A percentile compares a stretch with the other conserved stretches of the same genome.
These are phyloP conservation scores for Thecamonas trahens DNA, from an alignment of 78 protist genomes.

Conservation along the genomic window DNA sequence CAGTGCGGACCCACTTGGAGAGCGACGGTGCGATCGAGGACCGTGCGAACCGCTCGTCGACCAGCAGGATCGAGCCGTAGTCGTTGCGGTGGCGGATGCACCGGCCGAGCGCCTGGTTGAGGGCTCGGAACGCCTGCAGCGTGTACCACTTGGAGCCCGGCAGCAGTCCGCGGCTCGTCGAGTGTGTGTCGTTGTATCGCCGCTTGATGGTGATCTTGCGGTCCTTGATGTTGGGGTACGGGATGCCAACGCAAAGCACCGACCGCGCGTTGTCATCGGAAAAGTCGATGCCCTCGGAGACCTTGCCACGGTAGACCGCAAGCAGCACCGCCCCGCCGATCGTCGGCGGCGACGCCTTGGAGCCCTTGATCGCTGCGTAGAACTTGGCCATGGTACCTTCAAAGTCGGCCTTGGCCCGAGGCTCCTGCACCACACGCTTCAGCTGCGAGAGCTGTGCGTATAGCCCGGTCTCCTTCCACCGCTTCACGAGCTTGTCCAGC, in stretches of 20 bases:
- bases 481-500: neutral
- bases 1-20: no score
- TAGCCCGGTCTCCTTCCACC: slow-evolving; percentile 13
- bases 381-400: neutral
- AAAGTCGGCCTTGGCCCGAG: neutral
- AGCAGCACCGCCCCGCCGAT: slow-evolving; percentile 28
- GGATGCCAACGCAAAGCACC: slow-evolving; percentile 56
- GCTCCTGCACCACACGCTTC: neutral
- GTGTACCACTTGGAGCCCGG: neutral
- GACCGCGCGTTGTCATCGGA: slow-evolving; percentile 39
- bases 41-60: slow-evolving; percentile 47
- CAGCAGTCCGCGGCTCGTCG: neutral
- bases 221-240: slow-evolving; percentile 40
- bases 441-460: neutral
- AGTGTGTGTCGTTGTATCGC: neutral
- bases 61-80: slow-evolving; percentile 39
- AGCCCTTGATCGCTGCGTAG: slow-evolving; percentile 1
- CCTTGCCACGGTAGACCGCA: slow-evolving; percentile 57
- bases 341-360: neutral
- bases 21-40: no score
- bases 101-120: slow-evolving; percentile 62
- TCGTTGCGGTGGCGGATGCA: slow-evolving; percentile 47
- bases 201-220: slow-evolving; percentile 1
- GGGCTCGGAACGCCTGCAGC: slow-evolving; percentile 49
- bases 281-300: slow-evolving; percentile 50